phyloP scores from a whole-genome alignment of 2,329 filamentous ascomycete genomes.

The Leptographium procerum region DNA sequence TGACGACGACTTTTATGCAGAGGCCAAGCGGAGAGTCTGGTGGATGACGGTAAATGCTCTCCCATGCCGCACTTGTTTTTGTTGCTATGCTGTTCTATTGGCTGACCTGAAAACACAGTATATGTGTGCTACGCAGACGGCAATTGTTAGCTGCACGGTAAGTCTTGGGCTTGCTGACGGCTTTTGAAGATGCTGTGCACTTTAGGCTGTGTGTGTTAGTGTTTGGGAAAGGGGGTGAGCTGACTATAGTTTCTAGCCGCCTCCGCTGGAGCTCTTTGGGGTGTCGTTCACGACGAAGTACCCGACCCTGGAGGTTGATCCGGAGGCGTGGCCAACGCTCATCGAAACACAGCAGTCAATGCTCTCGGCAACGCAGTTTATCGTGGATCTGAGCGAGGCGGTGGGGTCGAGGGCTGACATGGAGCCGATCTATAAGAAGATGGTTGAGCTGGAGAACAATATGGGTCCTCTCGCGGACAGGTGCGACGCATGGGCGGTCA shows the following conservation, averaged over 20 bases:
- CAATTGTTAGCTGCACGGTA: constrained; percentile 39
- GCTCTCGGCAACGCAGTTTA: constrained; percentile 33
- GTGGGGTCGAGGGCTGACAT: constrained; percentile 26
- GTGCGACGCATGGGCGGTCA: constrained; percentile 24
- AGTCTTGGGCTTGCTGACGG: no score
- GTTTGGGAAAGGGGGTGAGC: neutral
- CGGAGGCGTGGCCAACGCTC: constrained; percentile 30
- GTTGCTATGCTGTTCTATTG: no score
- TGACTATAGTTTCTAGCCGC: constrained; percentile 5
- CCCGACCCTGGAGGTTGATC: constrained; percentile 28
- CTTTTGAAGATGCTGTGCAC: no score
- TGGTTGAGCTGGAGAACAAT: constrained; percentile 27
- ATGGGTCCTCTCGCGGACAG: constrained; percentile 26
- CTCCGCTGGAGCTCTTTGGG: constrained; percentile 10
- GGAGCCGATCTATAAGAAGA: constrained; percentile 26
- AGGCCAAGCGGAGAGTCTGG: constrained; percentile 36
- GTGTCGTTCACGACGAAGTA: constrained; percentile 32
- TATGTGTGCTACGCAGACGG: constrained; percentile 36
- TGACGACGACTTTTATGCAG: constrained; percentile 29
- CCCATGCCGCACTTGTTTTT: no score
- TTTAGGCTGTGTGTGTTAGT: no score
- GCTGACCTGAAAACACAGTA: constrained; percentile 30
- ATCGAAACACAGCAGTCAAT: constrained; percentile 37
- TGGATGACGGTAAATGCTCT: constrained; percentile 40
- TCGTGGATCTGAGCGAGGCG: constrained; percentile 33